Evolutionary conservation across 805 yeast species (phyloP).

Genomic region (Yarrowia sp.): DNA sequence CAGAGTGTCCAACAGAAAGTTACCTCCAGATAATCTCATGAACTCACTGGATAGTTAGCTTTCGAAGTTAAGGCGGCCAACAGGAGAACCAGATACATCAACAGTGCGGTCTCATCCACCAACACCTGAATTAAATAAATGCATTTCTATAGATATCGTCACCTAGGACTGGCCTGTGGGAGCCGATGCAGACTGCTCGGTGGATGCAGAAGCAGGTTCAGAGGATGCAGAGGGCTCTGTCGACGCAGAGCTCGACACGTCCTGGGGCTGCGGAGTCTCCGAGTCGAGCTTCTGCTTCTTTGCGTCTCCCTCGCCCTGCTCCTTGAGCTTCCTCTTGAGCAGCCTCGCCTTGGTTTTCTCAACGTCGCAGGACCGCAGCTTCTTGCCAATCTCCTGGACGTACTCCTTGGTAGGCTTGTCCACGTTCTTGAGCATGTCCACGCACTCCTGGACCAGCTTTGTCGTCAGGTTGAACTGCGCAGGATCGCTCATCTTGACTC

Average conservation of each 20-base stretch:
- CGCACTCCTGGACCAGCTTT: slow-evolving; percentile 35
- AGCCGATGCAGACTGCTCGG: neutral
- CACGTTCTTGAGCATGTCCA: slow-evolving; percentile 31
- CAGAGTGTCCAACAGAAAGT: too few relatives aligned
- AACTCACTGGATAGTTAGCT: too few relatives aligned
- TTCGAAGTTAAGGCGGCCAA: too few relatives aligned
- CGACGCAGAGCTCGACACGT: neutral
- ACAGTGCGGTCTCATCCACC: too few relatives aligned
- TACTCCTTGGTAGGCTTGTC: slow-evolving; percentile 36
- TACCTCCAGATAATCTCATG: too few relatives aligned
- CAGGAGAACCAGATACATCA: too few relatives aligned
- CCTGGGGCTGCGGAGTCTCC: slow-evolving; percentile 7
- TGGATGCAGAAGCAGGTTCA: neutral
- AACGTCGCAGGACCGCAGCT: slow-evolving; percentile 36
- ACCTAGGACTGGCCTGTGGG: neutral
- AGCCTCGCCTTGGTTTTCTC: neutral
- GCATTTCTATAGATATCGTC: neutral
- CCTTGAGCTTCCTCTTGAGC: slow-evolving; percentile 8
- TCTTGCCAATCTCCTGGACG: slow-evolving; percentile 39
- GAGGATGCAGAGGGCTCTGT: neutral
- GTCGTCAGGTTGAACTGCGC: slow-evolving; percentile 25
- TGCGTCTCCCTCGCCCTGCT: neutral
- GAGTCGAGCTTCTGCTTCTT: slow-evolving; percentile 19
- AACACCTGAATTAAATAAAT: too few relatives aligned
- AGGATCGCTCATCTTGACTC: slow-evolving; percentile 52